These are phyloP conservation scores for Hibiscus trionum DNA, from an alignment of 345 rosid genomes.

Conservation along the genomic window DNA sequence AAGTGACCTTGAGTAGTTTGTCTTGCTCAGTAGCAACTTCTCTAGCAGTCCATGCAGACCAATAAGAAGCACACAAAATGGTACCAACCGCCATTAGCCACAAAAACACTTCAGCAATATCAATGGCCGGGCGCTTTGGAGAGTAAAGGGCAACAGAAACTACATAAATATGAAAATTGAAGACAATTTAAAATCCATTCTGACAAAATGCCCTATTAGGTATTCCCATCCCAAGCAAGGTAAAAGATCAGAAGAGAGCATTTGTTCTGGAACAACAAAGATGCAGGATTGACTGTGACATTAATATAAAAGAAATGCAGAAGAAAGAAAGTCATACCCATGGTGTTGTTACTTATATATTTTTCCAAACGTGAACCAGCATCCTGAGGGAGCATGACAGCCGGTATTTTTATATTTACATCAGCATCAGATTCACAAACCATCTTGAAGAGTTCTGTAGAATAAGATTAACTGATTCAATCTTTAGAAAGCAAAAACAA, in stretches of 20 bases:
- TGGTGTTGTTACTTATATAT: slow-evolving; percentile 21
- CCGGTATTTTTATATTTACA: slow-evolving; percentile 59
- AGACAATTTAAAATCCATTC: background rate
- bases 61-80: slow-evolving; percentile 79
- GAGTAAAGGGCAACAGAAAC: slow-evolving; percentile 85
- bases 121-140: slow-evolving; percentile 85
- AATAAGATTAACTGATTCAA: slow-evolving; percentile 14
- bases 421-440: slow-evolving; percentile 73
- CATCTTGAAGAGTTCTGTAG: slow-evolving; percentile 93
- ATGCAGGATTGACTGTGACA: background rate
- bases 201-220: background rate
- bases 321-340: slow-evolving; percentile 31
- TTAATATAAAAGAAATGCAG: background rate
- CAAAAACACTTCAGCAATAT: slow-evolving; percentile 92
- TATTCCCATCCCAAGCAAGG: background rate
- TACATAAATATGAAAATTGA: slow-evolving; percentile 27
- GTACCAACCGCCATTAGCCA: slow-evolving; percentile 99
- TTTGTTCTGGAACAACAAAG: background rate
- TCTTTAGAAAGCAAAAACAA: slow-evolving; percentile 10
- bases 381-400: slow-evolving; percentile 94
- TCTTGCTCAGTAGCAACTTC: slow-evolving; percentile 89
- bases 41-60: slow-evolving; percentile 93
- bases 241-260: background rate
- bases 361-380: slow-evolving; percentile 61
- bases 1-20: slow-evolving; percentile 72